Conservation (phyloP, 176 grass and related monocot genomes). For the Elymus sibiricus region DNA sequence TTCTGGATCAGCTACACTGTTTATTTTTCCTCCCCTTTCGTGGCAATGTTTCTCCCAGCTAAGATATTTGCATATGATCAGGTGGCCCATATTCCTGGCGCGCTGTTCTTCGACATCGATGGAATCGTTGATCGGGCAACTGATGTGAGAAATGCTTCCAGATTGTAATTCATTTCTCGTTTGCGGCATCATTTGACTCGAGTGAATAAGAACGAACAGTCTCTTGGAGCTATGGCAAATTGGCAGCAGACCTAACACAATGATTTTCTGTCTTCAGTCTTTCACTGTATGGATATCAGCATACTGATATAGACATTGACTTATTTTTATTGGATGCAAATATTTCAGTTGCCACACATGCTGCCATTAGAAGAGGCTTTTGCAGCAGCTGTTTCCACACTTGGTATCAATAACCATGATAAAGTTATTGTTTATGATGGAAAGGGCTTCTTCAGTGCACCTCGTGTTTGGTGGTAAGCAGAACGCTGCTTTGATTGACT, state of each 20-base stretch:
- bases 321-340: background rate
- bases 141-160: constrained; percentile 56
- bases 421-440: constrained; percentile 85
- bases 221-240: background rate
- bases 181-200: background rate
- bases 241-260: background rate
- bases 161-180: background rate
- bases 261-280: background rate
- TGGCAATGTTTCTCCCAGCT: constrained; percentile 18
- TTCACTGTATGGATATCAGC: background rate
- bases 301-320: background rate
- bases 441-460: constrained; percentile 77
- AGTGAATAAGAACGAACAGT: background rate
- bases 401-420: constrained; percentile 72
- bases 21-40: constrained; percentile 1
- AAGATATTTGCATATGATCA: constrained; percentile 41
- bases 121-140: constrained; percentile 54
- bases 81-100: constrained; percentile 70
- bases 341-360: constrained; percentile 85
- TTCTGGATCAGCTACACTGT: background rate
- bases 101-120: constrained; percentile 86
- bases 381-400: constrained; percentile 60
- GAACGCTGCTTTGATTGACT: background rate
- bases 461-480: constrained; percentile 94
- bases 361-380: constrained; percentile 82